Evolutionary conservation across 139 green algal species (phyloP).

Genomic region (Astrephomene gubernaculifera): DNA sequence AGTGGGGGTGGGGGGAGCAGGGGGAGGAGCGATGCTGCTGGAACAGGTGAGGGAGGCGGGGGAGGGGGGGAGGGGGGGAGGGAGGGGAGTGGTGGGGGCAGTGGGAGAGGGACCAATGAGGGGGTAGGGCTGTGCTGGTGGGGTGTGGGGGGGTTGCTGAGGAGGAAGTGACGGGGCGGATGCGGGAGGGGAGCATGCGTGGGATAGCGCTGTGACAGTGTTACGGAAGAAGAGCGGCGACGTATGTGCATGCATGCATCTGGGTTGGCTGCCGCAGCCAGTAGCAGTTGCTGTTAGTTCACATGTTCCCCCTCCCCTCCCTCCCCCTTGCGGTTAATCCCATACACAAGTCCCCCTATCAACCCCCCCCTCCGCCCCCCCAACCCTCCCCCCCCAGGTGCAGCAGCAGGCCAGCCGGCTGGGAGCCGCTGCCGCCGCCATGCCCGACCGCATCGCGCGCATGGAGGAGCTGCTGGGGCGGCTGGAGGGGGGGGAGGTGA

Average conservation of each 20-base stretch:
- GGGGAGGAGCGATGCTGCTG: neutral
- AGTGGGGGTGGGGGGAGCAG: neutral
- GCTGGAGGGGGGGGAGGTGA: constrained; percentile 78
- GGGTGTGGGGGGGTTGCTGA: too few species aligned
- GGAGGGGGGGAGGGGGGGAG: neutral
- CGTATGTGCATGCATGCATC: too few species aligned
- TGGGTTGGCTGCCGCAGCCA: too few species aligned
- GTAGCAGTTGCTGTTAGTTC: too few species aligned
- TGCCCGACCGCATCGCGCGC: constrained; percentile 73
- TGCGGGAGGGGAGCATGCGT: too few species aligned
- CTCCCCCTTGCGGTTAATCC: too few species aligned
- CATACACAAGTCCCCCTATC: neutral
- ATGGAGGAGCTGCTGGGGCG: constrained; percentile 71
- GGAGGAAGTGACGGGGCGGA: too few species aligned
- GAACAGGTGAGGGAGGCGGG: neutral
- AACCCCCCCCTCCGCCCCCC: neutral
- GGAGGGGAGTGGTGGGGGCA: neutral
- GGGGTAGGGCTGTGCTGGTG: too few species aligned
- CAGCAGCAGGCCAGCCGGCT: constrained; percentile 77
- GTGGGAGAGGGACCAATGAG: too few species aligned
- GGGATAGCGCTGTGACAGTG: too few species aligned
- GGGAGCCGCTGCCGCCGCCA: constrained; percentile 69
- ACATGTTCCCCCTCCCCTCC: too few species aligned
- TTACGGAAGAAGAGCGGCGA: too few species aligned
- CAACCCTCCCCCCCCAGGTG: constrained; percentile 57